phyloP scores from a whole-genome alignment of 139 green algal genomes.

The Chara braunii region DNA sequence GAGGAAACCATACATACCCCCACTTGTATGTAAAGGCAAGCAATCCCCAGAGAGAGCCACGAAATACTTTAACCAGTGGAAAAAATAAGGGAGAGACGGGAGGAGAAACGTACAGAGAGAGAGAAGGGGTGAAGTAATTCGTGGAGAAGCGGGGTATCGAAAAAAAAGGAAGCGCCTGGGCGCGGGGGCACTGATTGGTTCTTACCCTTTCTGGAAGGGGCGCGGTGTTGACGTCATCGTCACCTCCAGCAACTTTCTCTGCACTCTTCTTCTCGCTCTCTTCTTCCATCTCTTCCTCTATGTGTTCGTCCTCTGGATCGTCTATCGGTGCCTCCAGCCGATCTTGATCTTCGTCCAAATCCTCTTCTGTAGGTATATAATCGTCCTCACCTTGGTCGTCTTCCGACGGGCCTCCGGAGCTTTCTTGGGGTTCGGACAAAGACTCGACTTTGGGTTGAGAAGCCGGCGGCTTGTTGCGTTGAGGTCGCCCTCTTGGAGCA shows the following conservation, averaged over 20 bases:
- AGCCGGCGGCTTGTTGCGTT: constrained; percentile 10
- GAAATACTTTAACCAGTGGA: too few relatives aligned
- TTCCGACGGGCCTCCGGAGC: background rate
- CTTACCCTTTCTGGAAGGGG: constrained; percentile 48
- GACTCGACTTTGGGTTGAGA: background rate
- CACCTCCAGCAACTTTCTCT: constrained; percentile 21
- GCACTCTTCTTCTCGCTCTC: constrained; percentile 39
- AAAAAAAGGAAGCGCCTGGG: too few relatives aligned
- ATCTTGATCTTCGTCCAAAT: background rate
- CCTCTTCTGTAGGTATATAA: background rate
- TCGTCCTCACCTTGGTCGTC: background rate
- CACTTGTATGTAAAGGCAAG: background rate
- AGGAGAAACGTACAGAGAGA: too few relatives aligned
- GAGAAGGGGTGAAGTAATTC: too few relatives aligned
- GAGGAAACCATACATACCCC: too few relatives aligned
- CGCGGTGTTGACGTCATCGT: constrained; percentile 47
- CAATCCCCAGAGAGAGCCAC: background rate
- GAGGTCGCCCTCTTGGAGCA: too few relatives aligned
- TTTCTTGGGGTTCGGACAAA: background rate
- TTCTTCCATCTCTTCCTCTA: constrained; percentile 27
- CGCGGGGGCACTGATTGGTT: too few relatives aligned
- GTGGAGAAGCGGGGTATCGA: background rate
- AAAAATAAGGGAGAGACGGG: too few relatives aligned
- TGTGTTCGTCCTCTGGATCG: background rate
- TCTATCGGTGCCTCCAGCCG: constrained; percentile 4